Percentiles rank a stretch among this genome's conserved stretches.
Conservation (phyloP, 2,329 filamentous ascomycete genomes). For the Diaporthe australafricana region DNA sequence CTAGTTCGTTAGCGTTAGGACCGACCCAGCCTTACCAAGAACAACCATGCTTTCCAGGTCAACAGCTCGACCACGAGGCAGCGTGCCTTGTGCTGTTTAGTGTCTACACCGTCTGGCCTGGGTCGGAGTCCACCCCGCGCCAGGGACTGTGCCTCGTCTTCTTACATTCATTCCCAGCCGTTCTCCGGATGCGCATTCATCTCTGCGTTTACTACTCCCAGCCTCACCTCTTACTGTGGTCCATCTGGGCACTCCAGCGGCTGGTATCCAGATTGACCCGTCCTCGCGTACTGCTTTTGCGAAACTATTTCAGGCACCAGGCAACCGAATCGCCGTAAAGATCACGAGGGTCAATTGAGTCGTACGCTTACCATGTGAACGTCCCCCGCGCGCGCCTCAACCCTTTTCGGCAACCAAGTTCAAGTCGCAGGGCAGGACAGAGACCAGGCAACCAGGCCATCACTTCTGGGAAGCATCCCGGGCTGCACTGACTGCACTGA, state of each 20-base stretch:
- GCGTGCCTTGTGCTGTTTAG: background rate
- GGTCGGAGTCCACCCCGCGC: background rate
- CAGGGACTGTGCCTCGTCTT: background rate
- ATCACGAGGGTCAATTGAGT: background rate
- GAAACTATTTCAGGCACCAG: background rate
- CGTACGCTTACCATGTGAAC: background rate
- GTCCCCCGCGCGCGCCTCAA: background rate
- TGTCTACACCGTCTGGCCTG: background rate
- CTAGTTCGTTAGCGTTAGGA: background rate
- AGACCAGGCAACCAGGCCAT: background rate
- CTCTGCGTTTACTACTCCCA: slow-evolving; percentile 2
- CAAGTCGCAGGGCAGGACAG: background rate
- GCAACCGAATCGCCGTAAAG: background rate
- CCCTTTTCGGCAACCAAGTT: background rate
- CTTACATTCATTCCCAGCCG: slow-evolving; percentile 7
- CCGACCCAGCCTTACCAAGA: slow-evolving; percentile 21
- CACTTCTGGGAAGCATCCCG: background rate
- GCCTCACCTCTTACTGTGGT: slow-evolving; percentile 4
- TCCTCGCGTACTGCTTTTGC: background rate
- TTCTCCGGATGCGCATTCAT: slow-evolving; percentile 10
- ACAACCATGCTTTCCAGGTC: slow-evolving; percentile 5
- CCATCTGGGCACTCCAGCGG: background rate
- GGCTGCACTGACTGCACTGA: no score
- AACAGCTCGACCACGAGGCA: slow-evolving; percentile 1
- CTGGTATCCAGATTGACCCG: background rate